Evolutionary conservation across 129 eudicot species (phyloP).

Genomic region (Silybum marianum): DNA sequence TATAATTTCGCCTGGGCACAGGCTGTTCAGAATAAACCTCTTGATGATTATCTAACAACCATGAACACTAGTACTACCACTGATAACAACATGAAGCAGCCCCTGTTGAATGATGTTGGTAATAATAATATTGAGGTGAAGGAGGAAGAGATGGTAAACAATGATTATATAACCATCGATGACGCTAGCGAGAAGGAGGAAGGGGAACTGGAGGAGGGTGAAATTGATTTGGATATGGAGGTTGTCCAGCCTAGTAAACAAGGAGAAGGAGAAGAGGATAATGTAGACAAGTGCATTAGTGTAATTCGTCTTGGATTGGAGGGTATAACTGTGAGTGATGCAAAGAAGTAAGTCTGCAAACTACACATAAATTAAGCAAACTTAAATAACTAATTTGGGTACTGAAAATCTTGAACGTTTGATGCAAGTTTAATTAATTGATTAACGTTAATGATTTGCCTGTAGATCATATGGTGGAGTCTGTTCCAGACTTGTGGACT

Average conservation of each 20-base stretch:
- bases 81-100: conserved; percentile 17
- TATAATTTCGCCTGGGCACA: conserved; percentile 97
- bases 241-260: conserved; percentile 33
- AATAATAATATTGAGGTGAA: neutral
- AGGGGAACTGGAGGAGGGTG: conserved; percentile 80
- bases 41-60: conserved; percentile 58
- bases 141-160: neutral
- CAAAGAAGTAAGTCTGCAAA: conserved; percentile 58
- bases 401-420: neutral
- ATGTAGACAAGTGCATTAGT: conserved; percentile 42
- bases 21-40: conserved; percentile 95
- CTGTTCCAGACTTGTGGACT: conserved; percentile 55
- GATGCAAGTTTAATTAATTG: conserved; percentile 1
- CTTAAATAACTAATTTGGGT: conserved; percentile 14
- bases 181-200: conserved; percentile 52
- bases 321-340: conserved; percentile 51
- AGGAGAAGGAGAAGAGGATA: conserved; percentile 28
- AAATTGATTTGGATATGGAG: conserved; percentile 59
- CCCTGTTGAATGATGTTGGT: conserved; percentile 9
- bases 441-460: conserved; percentile 18
- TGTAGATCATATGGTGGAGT: conserved; percentile 64
- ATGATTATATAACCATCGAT: conserved; percentile 38
- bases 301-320: conserved; percentile 52
- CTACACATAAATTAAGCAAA: neutral
- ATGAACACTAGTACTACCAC: conserved; percentile 40